Evolutionary conservation across 2,329 filamentous ascomycete genomes (phyloP), one percentile per base, ranked within the genome.

Genomic region (Colletotrichum eleusines): DNA sequence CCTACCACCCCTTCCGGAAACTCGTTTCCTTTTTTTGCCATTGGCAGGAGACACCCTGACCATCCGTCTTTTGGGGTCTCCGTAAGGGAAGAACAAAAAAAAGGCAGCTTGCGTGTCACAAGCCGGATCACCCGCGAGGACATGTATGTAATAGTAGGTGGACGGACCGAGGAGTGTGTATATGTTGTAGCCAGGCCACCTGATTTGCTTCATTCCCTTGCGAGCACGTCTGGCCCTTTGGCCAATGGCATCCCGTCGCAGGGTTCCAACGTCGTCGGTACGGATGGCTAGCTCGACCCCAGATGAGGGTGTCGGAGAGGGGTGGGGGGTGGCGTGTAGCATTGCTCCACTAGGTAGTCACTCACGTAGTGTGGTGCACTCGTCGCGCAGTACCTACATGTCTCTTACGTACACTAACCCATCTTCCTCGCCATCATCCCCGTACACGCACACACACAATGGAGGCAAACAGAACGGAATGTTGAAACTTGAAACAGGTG

Each of bases 211-310:
- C 40, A 6, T 12, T 35, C 28, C 57, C 42, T 60, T 31, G 20
- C 20, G 57, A 46, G 31, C 28, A 23, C 31, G 8, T 31, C 11
- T 7, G 42, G 55, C 18, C 28, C 33, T 12, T 12, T 12, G 38
- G 28, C 57, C 57, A 60, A 60, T 60, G 40, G 40, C 9, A 48
- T 28, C 12, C 11, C 42, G 57, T 23, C 57, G 57, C 42, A 44
- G 33, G 31, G 31, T 35, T 40, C 38, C 28, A 33, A 12, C 42
- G 8, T n/a, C 7, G 31, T 33, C 31, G 57, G 35, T 48, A 60
- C 46, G 42, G 42, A 44, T 44, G 20, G 42, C 16, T 42, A 42
- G 3, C 57, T 46, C 40, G 9, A 31, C 40, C 9, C 55, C 40
- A 23, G 18, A 42, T n/a, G 26, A 44, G 38, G 38, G 9, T 12